Percentiles rank a stretch among this genome's conserved stretches.
Conservation (phyloP, 495 filamentous ascomycete species). For the Podospora anserina region DNA sequence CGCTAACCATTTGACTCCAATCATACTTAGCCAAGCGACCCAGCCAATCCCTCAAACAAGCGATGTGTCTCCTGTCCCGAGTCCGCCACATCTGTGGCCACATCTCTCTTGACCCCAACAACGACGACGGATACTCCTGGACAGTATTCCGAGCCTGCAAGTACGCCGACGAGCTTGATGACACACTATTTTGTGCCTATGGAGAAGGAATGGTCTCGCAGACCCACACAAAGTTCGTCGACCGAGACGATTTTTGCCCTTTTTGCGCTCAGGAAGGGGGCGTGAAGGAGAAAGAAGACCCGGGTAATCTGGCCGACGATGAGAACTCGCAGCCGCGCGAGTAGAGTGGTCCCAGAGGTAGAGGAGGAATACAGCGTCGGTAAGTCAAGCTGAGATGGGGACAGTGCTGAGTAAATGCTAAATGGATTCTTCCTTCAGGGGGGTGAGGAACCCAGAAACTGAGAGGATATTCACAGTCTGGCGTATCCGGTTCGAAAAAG, state of each 20-base stretch:
- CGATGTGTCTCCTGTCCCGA: not conserved
- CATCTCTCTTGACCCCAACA: not conserved
- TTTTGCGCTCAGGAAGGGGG: not conserved
- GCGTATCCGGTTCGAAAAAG: slow-evolving; percentile 69
- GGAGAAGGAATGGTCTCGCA: not conserved
- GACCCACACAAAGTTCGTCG: not conserved
- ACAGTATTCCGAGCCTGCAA: not conserved
- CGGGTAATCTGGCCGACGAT: not conserved
- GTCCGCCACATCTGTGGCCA: not conserved
- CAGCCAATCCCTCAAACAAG: not conserved
- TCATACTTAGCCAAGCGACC: not conserved
- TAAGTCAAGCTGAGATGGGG: not conserved
- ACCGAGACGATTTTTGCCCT: not conserved
- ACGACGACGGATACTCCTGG: not conserved
- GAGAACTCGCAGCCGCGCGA: not conserved
- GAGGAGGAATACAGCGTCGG: not conserved
- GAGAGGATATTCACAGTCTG: slow-evolving; percentile 37
- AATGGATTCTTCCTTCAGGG: not conserved
- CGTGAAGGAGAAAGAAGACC: not conserved
- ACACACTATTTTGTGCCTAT: not conserved
- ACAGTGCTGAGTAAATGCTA: not conserved
- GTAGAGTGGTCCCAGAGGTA: not conserved
- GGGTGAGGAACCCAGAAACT: too few relatives aligned
- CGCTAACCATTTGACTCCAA: not conserved
- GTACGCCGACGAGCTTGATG: not conserved